Evolutionary conservation across 1,139 yeast species (phyloP), one percentile per base, ranked within the genome.

Genomic region (Pichia norvegensis): DNA sequence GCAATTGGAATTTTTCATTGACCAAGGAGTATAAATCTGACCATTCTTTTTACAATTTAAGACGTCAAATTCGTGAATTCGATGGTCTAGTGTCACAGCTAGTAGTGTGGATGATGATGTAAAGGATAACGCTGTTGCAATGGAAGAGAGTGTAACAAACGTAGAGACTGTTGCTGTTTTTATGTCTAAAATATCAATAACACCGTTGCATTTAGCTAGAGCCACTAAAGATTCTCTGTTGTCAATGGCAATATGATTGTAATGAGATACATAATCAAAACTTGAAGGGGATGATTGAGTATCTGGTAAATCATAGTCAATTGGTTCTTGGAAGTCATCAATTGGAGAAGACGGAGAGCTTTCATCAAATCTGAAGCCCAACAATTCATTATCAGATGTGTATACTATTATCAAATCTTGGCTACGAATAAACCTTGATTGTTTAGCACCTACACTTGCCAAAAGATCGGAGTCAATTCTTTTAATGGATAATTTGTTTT

Each of bases 31-130:
- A 39, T 57, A 55, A 27, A 59, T 54, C 16, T 51, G 47, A 10
- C 50, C 49, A 9, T 60, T 53, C 16, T 52, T 53, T 7, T 46
- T 41, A 10, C 40, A 29, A 33, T 48, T 46, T 13, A 43, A 20
- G n/a, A 69, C 57, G 41, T 72, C 68, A 55, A 86, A 82, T 64
- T 90, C 97, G 51, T 75, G 74, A 23, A 92, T 64, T 55, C 78
- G 81, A 61, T 83, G 85, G 46, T 86, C 95, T 44, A 84, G 79
- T 4, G 92, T 80, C 25, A 83, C 74, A 10, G 83, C 79, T 19
- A 84, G 63, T 33, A 90, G 66, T 2, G 85, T 76, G 3, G 50
- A 44, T 14, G 45, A 33, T 0, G 52, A 27, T 1, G 86, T 72
- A 56, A 85, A 78, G 22, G 70, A 66, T 41, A 87, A 52, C n/a